Percentiles rank a stretch among this genome's conserved stretches.
These are phyloP conservation scores for Salix dunnii DNA, from an alignment of 345 rosid species.

Conservation along the genomic window DNA sequence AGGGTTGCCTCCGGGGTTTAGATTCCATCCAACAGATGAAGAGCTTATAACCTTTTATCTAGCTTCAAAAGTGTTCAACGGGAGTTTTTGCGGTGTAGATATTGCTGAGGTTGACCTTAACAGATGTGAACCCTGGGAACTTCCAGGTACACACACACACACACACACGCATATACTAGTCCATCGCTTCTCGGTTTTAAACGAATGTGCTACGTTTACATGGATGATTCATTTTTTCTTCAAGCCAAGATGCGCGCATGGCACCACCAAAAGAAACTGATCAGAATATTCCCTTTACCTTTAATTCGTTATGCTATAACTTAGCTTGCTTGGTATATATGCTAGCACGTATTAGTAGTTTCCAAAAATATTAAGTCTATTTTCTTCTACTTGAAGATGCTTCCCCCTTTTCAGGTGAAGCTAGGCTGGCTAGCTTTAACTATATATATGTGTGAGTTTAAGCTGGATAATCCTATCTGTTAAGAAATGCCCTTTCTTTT, in stretches of 20 bases:
- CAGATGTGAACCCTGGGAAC: conserved; percentile 97
- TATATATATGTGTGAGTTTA: background rate
- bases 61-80: conserved; percentile 80
- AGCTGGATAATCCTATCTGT: background rate
- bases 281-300: background rate
- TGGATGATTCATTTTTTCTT: background rate
- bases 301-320: background rate
- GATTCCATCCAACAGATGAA: conserved; percentile 96
- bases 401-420: background rate
- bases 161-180: background rate
- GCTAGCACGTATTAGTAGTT: background rate
- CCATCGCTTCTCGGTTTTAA: background rate
- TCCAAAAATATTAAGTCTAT: background rate
- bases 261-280: background rate
- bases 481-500: background rate
- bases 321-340: background rate
- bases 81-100: conserved; percentile 62
- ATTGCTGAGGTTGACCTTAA: conserved; percentile 91
- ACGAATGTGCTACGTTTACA: too few species aligned
- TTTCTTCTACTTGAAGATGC: background rate
- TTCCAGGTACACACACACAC: conserved; percentile 54
- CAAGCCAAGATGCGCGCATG: background rate
- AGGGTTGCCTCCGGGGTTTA: conserved; percentile 91
- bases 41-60: conserved; percentile 87
- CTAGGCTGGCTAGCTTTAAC: background rate